Evolutionary conservation across 371 early-diverging fungal species (phyloP), one percentile per base, ranked within the genome.

Genomic region (Lichtheimia ramosa): DNA sequence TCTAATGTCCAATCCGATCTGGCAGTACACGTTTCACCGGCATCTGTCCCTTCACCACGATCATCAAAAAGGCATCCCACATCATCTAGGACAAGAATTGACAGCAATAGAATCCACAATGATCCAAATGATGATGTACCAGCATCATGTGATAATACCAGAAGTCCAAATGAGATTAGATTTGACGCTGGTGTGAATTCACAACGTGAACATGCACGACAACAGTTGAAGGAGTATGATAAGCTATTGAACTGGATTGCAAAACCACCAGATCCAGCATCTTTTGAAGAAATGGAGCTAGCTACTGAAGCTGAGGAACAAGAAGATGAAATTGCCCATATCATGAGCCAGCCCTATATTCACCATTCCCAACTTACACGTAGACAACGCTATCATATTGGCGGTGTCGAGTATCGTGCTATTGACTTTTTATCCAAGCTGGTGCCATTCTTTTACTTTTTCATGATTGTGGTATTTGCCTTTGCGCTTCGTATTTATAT

Each of bases 361-460:
- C 56, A 59, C 10, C 69, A 69, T 42, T 58, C 51, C 5, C 63
- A 73, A 15, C 43, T 77, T 21, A 71, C 77, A 1, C 67, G 62
- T 41, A 48, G 68, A 25, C 70, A 77, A 40, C 70, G 70, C 5
- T 70, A 71, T 46, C 41, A 65, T 6, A 66, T 77, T 50, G 77
- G 77, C 21, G 77, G 77, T 23, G 68, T 65, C 16, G 77, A 77
- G 49, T 77, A 77, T 41, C 64, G 74, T 25, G 71, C 74, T 3
- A 27, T 77, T 15, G 74, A 73, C 5, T 69, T 68, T 57, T 53
- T 77, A 46, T 59, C 72, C 2, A 39, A 58, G 14, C 51, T 70
- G 5, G 66, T 77, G 3, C 74, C 77, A 8, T 18, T 74, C 5
- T 70, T 68, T 15, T 74, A 71, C 42, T 18, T 77, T 5, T 56